phyloP scores from a whole-genome alignment of 2,329 filamentous ascomycete genomes.

The Cordyceps fumosorosea region DNA sequence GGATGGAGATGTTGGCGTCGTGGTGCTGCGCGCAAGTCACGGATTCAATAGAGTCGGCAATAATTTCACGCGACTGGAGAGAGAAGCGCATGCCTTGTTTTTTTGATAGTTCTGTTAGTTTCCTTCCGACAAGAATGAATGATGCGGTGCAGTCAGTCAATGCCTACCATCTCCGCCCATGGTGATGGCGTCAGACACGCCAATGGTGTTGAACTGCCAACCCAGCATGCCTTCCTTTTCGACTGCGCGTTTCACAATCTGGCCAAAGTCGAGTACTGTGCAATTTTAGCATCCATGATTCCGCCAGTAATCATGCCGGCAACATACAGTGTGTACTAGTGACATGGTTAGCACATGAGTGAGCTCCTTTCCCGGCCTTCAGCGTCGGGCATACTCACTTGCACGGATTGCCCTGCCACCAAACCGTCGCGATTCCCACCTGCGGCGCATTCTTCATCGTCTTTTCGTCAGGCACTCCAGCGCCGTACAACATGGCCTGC shows the following conservation, averaged over 20 bases:
- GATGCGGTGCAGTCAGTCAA: slow-evolving; percentile 15
- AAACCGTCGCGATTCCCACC: slow-evolving; percentile 83
- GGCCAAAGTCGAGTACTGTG: slow-evolving; percentile 74
- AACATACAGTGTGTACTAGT: slow-evolving; percentile 37
- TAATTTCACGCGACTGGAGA: slow-evolving; percentile 82
- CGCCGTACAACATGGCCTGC: slow-evolving; percentile 94
- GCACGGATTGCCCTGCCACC: slow-evolving; percentile 98
- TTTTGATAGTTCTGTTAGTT: neutral
- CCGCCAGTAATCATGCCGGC: neutral
- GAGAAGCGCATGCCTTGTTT: slow-evolving; percentile 87
- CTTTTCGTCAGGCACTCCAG: slow-evolving; percentile 74
- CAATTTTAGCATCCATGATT: neutral
- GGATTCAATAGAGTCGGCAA: slow-evolving; percentile 89
- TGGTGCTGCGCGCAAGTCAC: slow-evolving; percentile 89
- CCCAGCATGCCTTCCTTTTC: slow-evolving; percentile 80
- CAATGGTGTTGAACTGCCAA: slow-evolving; percentile 92
- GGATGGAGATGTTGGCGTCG: slow-evolving; percentile 88
- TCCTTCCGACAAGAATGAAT: neutral
- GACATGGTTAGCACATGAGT: neutral
- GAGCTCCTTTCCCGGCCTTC: neutral
- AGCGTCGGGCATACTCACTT: slow-evolving; percentile 52
- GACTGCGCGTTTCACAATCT: slow-evolving; percentile 77
- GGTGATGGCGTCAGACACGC: slow-evolving; percentile 84
- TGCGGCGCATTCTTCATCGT: slow-evolving; percentile 88
- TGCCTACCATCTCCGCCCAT: slow-evolving; percentile 80